Conservation (phyloP, 2,329 filamentous ascomycete genomes). For the Fusarium sp. region DNA sequence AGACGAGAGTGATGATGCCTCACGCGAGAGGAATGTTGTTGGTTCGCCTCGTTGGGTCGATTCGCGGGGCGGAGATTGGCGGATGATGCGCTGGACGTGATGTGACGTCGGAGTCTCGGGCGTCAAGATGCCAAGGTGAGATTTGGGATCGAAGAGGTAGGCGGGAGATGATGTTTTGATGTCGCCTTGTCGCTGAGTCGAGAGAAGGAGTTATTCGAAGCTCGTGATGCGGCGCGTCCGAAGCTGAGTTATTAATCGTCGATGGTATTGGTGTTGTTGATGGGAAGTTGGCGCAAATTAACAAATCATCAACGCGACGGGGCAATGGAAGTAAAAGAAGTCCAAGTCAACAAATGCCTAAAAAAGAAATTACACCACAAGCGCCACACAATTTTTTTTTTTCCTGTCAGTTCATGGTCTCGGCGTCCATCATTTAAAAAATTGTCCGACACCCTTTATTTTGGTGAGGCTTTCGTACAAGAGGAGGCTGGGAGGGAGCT, state of each 20-base stretch:
- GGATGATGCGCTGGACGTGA: slow-evolving; percentile 22
- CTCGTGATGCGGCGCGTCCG: not conserved
- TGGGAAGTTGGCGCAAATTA: not conserved
- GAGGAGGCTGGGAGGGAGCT: slow-evolving; percentile 35
- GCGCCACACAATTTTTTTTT: slow-evolving; percentile 2
- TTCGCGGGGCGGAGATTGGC: slow-evolving; percentile 25
- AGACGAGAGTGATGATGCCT: slow-evolving; percentile 29
- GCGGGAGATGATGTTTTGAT: slow-evolving; percentile 5
- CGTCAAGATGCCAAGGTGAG: slow-evolving; percentile 20
- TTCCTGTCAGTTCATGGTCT: slow-evolving; percentile 1
- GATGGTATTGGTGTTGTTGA: not conserved
- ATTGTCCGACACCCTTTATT: not conserved
- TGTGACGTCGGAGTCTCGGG: slow-evolving; percentile 22
- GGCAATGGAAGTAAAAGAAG: slow-evolving; percentile 1
- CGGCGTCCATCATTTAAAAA: not conserved
- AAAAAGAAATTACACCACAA: not conserved
- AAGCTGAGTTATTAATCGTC: not conserved
- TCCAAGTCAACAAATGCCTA: slow-evolving; percentile 5
- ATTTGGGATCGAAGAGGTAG: not conserved
- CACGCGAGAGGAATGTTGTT: slow-evolving; percentile 7
- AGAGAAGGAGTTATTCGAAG: not conserved
- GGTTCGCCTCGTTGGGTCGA: slow-evolving; percentile 7
- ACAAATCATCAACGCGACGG: not conserved
- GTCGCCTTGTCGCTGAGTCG: slow-evolving; percentile 1
- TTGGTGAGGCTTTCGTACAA: slow-evolving; percentile 22